Conservation (phyloP, 208 protist genomes). For the Wallacemonas sp. region DNA sequence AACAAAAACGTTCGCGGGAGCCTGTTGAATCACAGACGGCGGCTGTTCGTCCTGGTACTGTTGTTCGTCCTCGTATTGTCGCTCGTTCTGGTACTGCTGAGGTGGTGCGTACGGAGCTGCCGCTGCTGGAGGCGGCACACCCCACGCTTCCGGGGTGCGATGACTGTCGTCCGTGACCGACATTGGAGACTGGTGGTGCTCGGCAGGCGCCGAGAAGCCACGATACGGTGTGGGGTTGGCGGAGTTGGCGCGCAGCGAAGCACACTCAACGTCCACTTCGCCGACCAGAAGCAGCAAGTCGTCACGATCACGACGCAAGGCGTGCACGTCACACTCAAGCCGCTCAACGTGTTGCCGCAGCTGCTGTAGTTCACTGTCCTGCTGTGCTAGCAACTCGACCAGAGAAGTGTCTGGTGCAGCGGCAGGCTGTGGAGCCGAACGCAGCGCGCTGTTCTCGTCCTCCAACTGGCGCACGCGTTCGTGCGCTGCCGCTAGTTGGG, state of each 20-base stretch:
- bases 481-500: too few species aligned
- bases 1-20: too few species aligned
- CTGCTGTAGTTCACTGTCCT: neutral
- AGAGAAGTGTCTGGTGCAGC: neutral
- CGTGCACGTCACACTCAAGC: constrained; percentile 14
- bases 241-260: constrained; percentile 9
- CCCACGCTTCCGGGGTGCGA: too few species aligned
- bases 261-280: constrained; percentile 44
- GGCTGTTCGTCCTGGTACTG: too few species aligned
- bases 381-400: neutral
- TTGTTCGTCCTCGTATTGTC: too few species aligned
- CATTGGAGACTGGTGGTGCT: neutral
- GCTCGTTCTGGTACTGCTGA: too few species aligned
- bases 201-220: too few species aligned
- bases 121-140: too few species aligned
- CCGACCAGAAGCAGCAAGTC: constrained; percentile 57
- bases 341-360: constrained; percentile 6
- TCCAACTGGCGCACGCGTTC: too few species aligned
- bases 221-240: constrained; percentile 13
- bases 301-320: constrained; percentile 37
- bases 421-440: neutral
- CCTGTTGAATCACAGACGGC: too few species aligned
- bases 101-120: too few species aligned
- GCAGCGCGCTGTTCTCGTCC: too few species aligned
- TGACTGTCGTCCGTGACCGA: neutral